These are phyloP conservation scores for Gymnopus androsaceus DNA, from an alignment of 1,284 basidiomycete species.

Conservation along the genomic window DNA sequence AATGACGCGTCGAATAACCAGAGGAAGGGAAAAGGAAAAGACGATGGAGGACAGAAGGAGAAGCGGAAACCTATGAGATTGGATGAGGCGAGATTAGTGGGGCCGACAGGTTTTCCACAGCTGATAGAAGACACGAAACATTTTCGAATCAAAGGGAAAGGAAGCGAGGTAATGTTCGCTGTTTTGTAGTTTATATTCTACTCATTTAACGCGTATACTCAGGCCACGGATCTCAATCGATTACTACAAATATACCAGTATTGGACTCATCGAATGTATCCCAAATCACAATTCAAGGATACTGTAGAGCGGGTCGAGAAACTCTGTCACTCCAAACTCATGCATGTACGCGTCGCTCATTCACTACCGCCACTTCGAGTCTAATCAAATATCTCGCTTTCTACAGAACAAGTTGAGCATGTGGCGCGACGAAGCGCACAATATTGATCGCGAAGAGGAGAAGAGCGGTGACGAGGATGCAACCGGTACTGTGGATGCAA, in stretches of 20 bases:
- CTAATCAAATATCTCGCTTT: conserved; percentile 8
- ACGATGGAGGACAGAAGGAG: conserved; percentile 44
- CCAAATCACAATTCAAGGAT: conserved; percentile 82
- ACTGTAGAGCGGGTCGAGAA: conserved; percentile 83
- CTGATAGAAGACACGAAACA: conserved; percentile 73
- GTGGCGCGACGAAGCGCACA: conserved; percentile 75
- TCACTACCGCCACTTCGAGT: not conserved
- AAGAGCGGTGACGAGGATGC: conserved; percentile 30
- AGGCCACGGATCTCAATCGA: conserved; percentile 78
- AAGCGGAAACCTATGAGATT: conserved; percentile 60
- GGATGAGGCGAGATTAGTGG: conserved; percentile 73
- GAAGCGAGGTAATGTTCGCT: conserved; percentile 68
- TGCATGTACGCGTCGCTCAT: conserved; percentile 60
- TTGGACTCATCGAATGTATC: conserved; percentile 91
- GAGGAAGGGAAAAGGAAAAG: conserved; percentile 28
- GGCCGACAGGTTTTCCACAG: conserved; percentile 73
- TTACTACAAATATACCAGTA: conserved; percentile 85
- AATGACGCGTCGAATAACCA: conserved; percentile 22
- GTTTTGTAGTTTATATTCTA: conserved; percentile 1
- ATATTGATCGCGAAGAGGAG: conserved; percentile 35
- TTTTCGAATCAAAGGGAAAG: conserved; percentile 83
- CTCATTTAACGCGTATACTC: conserved; percentile 12
- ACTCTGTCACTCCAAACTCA: conserved; percentile 78
- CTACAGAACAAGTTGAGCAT: conserved; percentile 64
- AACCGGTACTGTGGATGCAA: conserved; percentile 21